Conservation (phyloP, 345 rosid species). For the Eucalyptus marginata region DNA sequence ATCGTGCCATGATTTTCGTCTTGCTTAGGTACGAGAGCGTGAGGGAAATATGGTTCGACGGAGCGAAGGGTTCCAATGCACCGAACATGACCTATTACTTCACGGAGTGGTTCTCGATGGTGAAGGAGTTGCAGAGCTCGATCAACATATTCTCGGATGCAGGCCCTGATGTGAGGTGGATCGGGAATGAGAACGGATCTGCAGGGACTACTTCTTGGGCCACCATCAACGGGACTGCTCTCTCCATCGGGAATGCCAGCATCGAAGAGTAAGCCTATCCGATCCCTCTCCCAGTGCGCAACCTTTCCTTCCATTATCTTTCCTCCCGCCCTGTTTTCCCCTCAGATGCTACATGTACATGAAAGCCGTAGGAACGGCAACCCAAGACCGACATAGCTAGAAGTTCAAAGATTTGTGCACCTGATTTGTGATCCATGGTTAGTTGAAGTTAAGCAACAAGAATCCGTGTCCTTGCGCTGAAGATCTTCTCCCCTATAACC, state of each 20-base stretch:
- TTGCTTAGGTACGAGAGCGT: slow-evolving; percentile 35
- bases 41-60: slow-evolving; percentile 77
- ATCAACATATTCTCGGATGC: slow-evolving; percentile 72
- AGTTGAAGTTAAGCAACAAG: too few species aligned
- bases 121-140: slow-evolving; percentile 54
- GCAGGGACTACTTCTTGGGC: slow-evolving; percentile 64
- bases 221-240: slow-evolving; percentile 47
- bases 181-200: slow-evolving; percentile 50
- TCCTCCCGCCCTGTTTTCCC: not conserved
- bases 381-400: too few species aligned
- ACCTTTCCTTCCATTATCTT: not conserved
- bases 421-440: too few species aligned
- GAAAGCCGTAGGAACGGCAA: too few species aligned
- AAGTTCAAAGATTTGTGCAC: too few species aligned
- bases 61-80: slow-evolving; percentile 48
- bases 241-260: slow-evolving; percentile 49
- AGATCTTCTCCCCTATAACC: too few species aligned
- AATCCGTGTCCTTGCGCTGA: too few species aligned
- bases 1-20: not conserved
- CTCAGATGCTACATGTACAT: not conserved
- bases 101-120: slow-evolving; percentile 68
- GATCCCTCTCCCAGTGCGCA: not conserved
- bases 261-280: slow-evolving; percentile 24
- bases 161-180: slow-evolving; percentile 66
- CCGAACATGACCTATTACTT: slow-evolving; percentile 59